phyloP scores from a whole-genome alignment of 306 rosid species.

The Sesbania bispinosa region DNA sequence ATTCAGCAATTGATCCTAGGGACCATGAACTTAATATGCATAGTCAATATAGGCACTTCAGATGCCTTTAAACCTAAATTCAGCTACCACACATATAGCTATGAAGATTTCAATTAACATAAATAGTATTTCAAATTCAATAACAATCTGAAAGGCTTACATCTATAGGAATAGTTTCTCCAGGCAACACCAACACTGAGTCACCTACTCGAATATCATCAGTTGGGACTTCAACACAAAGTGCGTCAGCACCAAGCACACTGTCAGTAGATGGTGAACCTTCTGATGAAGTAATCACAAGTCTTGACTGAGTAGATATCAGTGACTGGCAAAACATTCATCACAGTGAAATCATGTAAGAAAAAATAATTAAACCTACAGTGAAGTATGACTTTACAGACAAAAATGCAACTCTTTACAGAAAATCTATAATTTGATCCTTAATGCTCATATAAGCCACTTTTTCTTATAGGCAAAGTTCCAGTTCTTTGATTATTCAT shows the following conservation, averaged over 20 bases:
- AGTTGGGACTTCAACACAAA: slow-evolving; percentile 80
- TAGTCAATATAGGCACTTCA: slow-evolving; percentile 11
- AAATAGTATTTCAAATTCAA: slow-evolving; percentile 8
- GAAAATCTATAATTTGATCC: slow-evolving; percentile 18
- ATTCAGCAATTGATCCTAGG: not conserved
- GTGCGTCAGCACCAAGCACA: slow-evolving; percentile 73
- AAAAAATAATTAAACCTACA: slow-evolving; percentile 5
- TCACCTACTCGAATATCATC: slow-evolving; percentile 96
- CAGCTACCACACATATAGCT: not conserved
- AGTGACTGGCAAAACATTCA: slow-evolving; percentile 71
- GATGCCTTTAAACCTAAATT: slow-evolving; percentile 11
- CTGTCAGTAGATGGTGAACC: slow-evolving; percentile 47
- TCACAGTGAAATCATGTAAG: slow-evolving; percentile 27
- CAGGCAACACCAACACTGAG: slow-evolving; percentile 88
- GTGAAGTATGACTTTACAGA: slow-evolving; percentile 10
- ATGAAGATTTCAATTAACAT: slow-evolving; percentile 3
- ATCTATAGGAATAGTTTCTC: slow-evolving; percentile 93
- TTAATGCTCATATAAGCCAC: slow-evolving; percentile 5
- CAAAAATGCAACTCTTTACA: not conserved
- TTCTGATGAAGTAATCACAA: slow-evolving; percentile 80
- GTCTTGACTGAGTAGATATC: slow-evolving; percentile 88
- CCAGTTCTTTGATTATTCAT: slow-evolving; percentile 14
- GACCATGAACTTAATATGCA: slow-evolving; percentile 2
- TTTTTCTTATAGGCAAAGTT: not conserved
- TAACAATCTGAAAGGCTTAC: slow-evolving; percentile 57